Evolutionary conservation across 768 basidiomycete species (phyloP).

Genomic region (Cubamyces sp.): DNA sequence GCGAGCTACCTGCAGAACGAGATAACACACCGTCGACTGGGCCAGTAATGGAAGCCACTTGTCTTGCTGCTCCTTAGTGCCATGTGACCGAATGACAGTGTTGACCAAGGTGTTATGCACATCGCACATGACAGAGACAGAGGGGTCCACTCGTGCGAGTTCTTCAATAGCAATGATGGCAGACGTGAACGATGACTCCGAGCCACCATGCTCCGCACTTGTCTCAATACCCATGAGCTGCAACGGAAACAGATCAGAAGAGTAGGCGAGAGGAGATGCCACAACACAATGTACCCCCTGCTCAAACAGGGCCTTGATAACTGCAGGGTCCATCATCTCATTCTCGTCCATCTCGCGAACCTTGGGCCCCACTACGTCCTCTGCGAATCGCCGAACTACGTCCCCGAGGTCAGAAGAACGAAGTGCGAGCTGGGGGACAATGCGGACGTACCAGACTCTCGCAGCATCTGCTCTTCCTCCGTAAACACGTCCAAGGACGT

Average conservation of each 20-base stretch:
- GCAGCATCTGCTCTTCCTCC: slow-evolving; percentile 93
- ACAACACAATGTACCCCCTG: slow-evolving; percentile 71
- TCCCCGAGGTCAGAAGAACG: neutral
- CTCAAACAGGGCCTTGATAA: slow-evolving; percentile 91
- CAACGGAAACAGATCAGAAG: neutral
- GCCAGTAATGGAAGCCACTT: slow-evolving; percentile 88
- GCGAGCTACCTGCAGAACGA: neutral
- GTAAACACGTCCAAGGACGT: slow-evolving; percentile 83
- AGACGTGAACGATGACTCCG: slow-evolving; percentile 90
- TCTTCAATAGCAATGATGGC: slow-evolving; percentile 98
- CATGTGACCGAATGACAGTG: slow-evolving; percentile 89
- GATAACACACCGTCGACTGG: slow-evolving; percentile 62
- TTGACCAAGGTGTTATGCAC: slow-evolving; percentile 99
- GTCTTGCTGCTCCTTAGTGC: slow-evolving; percentile 80
- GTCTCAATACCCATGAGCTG: slow-evolving; percentile 99
- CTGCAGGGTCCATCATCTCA: slow-evolving; percentile 86
- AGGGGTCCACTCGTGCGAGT: slow-evolving; percentile 93
- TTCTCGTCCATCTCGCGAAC: slow-evolving; percentile 98
- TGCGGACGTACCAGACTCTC: slow-evolving; percentile 76
- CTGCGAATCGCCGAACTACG: slow-evolving; percentile 66
- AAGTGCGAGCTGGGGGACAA: neutral
- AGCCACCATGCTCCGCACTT: slow-evolving; percentile 76
- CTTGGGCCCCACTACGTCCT: slow-evolving; percentile 87
- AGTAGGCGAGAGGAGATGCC: slow-evolving; percentile 1
- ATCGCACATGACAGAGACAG: slow-evolving; percentile 95